phyloP scores from a whole-genome alignment of 345 rosid genomes.

The Cardamine chenopodiifolia region DNA sequence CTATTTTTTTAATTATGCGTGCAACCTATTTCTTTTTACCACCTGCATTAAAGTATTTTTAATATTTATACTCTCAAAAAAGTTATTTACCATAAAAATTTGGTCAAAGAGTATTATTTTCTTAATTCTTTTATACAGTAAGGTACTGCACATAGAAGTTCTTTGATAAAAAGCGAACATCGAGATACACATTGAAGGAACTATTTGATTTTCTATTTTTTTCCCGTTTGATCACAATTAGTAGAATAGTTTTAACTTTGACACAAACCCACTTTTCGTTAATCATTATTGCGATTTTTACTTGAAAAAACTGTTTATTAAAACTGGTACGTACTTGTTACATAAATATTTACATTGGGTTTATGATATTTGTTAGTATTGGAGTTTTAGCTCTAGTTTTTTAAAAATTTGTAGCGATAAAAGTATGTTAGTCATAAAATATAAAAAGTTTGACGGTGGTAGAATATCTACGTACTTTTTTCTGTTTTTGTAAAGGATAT shows the following conservation, averaged over 20 bases:
- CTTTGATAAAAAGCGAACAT: not conserved
- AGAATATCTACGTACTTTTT: not conserved
- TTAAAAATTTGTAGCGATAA: no score
- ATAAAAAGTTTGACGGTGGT: not conserved
- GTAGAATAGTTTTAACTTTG: not conserved
- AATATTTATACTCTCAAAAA: no score
- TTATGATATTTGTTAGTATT: not conserved
- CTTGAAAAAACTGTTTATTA: not conserved
- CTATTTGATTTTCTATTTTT: not conserved
- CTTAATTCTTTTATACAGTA: no score
- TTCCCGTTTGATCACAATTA: not conserved
- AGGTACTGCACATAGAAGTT: no score
- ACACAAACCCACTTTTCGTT: not conserved
- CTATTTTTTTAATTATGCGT: no score
- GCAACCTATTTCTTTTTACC: no score
- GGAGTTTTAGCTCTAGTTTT: no score
- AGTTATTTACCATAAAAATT: no score
- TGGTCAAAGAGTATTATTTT: no score
- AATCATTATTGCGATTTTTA: not conserved
- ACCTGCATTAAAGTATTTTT: no score
- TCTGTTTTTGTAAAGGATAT: no score
- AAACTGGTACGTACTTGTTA: no score
- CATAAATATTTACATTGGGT: not conserved
- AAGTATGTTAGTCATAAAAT: not conserved
- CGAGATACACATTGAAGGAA: not conserved